These are phyloP conservation scores for Posidonia australis DNA, from an alignment of 106 monocot genomes.

Conservation along the genomic window DNA sequence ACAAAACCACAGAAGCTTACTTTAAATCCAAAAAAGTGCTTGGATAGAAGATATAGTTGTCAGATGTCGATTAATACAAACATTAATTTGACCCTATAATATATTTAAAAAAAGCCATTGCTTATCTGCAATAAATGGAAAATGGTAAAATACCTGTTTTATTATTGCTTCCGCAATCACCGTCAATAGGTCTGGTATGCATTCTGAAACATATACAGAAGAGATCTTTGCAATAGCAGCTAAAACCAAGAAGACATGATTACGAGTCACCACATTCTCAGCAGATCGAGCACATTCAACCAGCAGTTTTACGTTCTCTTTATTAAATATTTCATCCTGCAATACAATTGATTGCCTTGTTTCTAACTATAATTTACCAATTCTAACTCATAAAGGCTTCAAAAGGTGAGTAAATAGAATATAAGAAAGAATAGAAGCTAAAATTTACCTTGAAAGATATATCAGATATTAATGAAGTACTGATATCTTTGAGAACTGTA, in stretches of 20 bases:
- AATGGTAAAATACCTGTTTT: conserved; percentile 47
- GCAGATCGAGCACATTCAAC: conserved; percentile 49
- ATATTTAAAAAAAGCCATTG: background rate
- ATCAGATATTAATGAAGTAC: conserved; percentile 21
- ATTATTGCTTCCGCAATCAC: conserved; percentile 57
- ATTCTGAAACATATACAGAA: conserved; percentile 49
- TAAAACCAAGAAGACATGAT: conserved; percentile 60
- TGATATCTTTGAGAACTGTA: conserved; percentile 66
- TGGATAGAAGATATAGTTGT: no score
- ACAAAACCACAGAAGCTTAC: no score
- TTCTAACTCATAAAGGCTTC: background rate
- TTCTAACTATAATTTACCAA: background rate
- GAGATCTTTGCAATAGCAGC: conserved; percentile 63
- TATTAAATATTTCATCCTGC: conserved; percentile 44
- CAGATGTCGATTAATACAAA: no score
- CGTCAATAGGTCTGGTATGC: conserved; percentile 52
- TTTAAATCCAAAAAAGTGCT: no score
- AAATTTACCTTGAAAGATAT: conserved; percentile 18
- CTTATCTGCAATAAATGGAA: background rate
- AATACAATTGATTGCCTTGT: background rate
- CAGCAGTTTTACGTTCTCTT: conserved; percentile 37
- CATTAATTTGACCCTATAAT: no score
- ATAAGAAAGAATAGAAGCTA: background rate
- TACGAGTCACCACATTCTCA: conserved; percentile 42
- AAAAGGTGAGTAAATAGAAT: background rate